A percentile compares a stretch with the other conserved stretches of the same genome.
Conservation (phyloP, 345 rosid genomes). For the Gossypium bickii region DNA sequence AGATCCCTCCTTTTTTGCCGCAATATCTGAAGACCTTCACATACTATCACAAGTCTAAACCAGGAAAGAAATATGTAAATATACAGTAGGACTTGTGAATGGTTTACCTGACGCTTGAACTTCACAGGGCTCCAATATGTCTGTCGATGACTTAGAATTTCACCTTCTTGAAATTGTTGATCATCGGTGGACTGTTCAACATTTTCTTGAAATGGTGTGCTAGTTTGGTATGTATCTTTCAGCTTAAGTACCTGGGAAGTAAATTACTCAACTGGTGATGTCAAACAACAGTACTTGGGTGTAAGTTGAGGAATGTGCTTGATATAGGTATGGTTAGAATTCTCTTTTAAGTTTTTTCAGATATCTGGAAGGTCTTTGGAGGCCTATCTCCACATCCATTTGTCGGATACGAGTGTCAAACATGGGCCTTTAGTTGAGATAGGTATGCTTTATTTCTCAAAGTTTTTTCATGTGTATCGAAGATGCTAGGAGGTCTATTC, state of each 20-base stretch:
- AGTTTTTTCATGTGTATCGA: no score
- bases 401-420: no score
- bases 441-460: no score
- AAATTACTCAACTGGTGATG: not conserved
- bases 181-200: conserved; percentile 23
- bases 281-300: not conserved
- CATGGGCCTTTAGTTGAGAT: no score
- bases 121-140: conserved; percentile 60
- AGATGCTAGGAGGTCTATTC: no score
- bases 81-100: conserved; percentile 17
- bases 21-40: conserved; percentile 38
- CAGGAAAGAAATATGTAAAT: conserved; percentile 3
- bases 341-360: no score
- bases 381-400: no score
- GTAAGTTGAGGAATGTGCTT: no score
- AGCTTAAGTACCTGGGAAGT: conserved; percentile 27
- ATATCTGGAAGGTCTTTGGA: no score
- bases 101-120: conserved; percentile 74
- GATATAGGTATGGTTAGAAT: no score
- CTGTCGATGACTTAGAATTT: conserved; percentile 24
- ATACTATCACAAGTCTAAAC: conserved; percentile 28
- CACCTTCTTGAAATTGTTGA: conserved; percentile 29
- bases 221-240: conserved; percentile 36
- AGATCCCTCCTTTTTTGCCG: conserved; percentile 58
- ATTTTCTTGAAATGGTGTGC: conserved; percentile 29